A percentile compares a stretch with the other conserved stretches of the same genome.
Conservation (phyloP, 257 asterid genomes). For the Buddleja alternifolia region DNA sequence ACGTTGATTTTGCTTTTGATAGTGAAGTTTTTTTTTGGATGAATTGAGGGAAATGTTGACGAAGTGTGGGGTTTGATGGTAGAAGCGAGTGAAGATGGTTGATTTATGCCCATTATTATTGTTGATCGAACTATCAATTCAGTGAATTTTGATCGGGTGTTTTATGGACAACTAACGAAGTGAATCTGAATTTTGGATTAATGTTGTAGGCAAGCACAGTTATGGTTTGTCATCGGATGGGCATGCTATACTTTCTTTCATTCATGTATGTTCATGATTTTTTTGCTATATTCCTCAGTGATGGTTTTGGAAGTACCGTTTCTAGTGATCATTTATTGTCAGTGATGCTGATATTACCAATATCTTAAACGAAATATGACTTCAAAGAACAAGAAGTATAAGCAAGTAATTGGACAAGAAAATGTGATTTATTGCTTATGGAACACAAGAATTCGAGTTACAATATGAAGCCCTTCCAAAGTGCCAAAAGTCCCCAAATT, state of each 20-base stretch:
- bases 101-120: slow-evolving; percentile 22
- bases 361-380: no score
- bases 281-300: neutral
- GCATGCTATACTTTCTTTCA: slow-evolving; percentile 10
- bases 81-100: slow-evolving; percentile 21
- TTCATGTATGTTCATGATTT: neutral
- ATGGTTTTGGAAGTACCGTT: slow-evolving; percentile 7
- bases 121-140: slow-evolving; percentile 12
- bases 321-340: neutral
- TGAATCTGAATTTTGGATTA: neutral
- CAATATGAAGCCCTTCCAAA: no score
- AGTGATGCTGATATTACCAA: no score
- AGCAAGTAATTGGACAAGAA: no score
- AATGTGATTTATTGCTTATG: no score
- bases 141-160: slow-evolving; percentile 15
- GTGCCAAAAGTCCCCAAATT: no score
- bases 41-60: neutral
- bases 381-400: no score
- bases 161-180: neutral
- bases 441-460: no score
- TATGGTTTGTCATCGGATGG: slow-evolving; percentile 2
- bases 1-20: slow-evolving; percentile 6
- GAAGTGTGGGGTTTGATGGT: slow-evolving; percentile 23
- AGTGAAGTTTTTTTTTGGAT: slow-evolving; percentile 14
- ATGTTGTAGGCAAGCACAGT: slow-evolving; percentile 1